Percentiles rank a stretch among this genome's conserved stretches.
These are phyloP conservation scores for Cyclostephanos tholiformis DNA, from an alignment of 108 stramenopile species.

Conservation along the genomic window DNA sequence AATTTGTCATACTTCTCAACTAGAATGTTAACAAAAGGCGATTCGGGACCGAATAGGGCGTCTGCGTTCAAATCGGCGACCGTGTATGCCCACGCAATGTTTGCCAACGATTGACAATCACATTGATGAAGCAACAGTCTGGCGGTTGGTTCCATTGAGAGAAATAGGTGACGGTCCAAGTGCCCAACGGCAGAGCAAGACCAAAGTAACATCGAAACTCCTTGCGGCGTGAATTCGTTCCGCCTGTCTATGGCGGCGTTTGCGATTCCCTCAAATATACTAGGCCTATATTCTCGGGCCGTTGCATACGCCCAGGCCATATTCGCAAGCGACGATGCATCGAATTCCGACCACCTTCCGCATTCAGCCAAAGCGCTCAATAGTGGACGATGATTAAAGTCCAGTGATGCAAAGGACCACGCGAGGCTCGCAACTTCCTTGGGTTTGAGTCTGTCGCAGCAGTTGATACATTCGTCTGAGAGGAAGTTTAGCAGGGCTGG, in stretches of 20 bases:
- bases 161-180: slow-evolving; percentile 27
- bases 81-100: slow-evolving; percentile 50
- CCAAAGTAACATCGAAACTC: slow-evolving; percentile 52
- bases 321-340: slow-evolving; percentile 37
- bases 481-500: slow-evolving; percentile 23
- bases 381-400: slow-evolving; percentile 15
- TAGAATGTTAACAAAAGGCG: slow-evolving; percentile 19
- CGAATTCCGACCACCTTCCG: slow-evolving; percentile 25
- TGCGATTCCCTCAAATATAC: slow-evolving; percentile 23
- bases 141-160: slow-evolving; percentile 27
- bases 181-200: slow-evolving; percentile 32
- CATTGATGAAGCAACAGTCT: slow-evolving; percentile 25
- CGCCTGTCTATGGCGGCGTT: slow-evolving; percentile 18
- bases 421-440: slow-evolving; percentile 44
- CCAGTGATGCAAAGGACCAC: slow-evolving; percentile 48
- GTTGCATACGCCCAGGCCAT: slow-evolving; percentile 52
- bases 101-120: slow-evolving; percentile 45
- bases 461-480: slow-evolving; percentile 2
- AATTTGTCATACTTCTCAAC: slow-evolving; percentile 30
- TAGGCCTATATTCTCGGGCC: slow-evolving; percentile 26
- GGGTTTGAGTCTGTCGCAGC: slow-evolving; percentile 13
- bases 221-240: slow-evolving; percentile 47
- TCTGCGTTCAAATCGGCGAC: slow-evolving; percentile 36
- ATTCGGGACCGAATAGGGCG: slow-evolving; percentile 29
- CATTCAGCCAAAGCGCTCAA: slow-evolving; percentile 34